Conservation (phyloP, 139 green algal species). For the Chlamydomonas urium region DNA sequence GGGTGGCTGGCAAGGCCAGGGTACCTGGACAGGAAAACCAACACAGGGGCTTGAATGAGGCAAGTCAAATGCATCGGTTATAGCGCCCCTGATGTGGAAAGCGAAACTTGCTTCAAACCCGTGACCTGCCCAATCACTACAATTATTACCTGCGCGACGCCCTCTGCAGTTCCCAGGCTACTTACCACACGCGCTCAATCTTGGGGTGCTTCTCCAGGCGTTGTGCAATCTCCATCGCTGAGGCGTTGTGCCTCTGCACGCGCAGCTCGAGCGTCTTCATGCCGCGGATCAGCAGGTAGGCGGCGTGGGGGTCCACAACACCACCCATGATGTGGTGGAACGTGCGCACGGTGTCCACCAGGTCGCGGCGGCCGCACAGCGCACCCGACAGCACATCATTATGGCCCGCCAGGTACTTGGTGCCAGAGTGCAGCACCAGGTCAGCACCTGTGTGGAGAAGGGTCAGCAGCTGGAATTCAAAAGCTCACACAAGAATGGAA, state of each 20-base stretch:
- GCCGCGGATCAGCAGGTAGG: constrained; percentile 93
- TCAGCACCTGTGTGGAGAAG: no score
- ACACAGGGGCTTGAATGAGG: no score
- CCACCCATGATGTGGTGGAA: constrained; percentile 98
- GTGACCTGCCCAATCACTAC: no score
- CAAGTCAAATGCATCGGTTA: no score
- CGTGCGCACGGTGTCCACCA: constrained; percentile 74
- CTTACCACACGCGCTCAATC: constrained; percentile 46
- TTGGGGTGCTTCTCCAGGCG: constrained; percentile 86
- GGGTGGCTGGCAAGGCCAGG: constrained; percentile 84
- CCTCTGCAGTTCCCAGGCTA: no score
- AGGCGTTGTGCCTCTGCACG: constrained; percentile 77
- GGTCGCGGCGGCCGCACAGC: constrained; percentile 71
- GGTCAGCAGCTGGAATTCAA: no score
- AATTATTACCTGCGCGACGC: no score
- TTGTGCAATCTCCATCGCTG: constrained; percentile 35
- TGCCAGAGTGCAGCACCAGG: constrained; percentile 96
- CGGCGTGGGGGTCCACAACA: constrained; percentile 92
- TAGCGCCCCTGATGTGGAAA: no score
- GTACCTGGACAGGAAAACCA: no score
- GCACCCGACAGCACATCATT: constrained; percentile 96
- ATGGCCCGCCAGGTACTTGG: constrained; percentile 98
- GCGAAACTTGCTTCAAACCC: no score
- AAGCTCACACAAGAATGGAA: no score
- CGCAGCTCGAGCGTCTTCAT: constrained; percentile 96